Evolutionary conservation across 2,329 filamentous ascomycete species (phyloP), one percentile per base, ranked within the genome.

Genomic region (Trichoderma endophyticum): DNA sequence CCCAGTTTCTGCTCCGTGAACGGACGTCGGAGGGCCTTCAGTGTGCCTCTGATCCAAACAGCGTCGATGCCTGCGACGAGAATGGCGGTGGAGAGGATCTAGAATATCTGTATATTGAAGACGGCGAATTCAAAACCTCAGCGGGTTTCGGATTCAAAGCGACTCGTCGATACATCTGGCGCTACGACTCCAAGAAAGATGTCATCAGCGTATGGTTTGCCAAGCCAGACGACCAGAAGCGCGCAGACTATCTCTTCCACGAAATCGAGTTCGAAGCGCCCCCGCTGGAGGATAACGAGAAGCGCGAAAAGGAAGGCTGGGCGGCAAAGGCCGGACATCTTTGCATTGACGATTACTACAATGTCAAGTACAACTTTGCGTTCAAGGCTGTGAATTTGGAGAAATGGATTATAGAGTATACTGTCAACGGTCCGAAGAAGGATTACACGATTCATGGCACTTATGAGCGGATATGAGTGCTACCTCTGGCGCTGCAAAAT

Each of bases 201-300:
- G 80, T 79, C 32, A 82, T 95, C 26, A 92, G 88, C 73, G 89
- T 92, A 1, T 95, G 92, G 92, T 94, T 94, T 75, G 89, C 89
- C 51, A 89, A 90, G 74, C 84, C 87, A 1, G 88, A 91, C 18
- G 90, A 93, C 74, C 80, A 84, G 18, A 83, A 84, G 70, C 85
- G 85, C 15, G 90, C 90, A 0, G 92, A 94, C 77, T 92, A 94
- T 74, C 82, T 94, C 24, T 95, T 95, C 79, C 92, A 94, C 76
- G 87, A 90, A 74, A 82, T 94, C n/a, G 86, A 91, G 71, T 92
- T 94, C 75, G 72, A 83, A 26, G 74, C 82, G 9, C 82, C 83
- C 0, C 76, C 76, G 1, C 9, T 14, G 8, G 51, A n/a, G 7
- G 73, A 76, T 3, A 73, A 78, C 18, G 21, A 28, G 24, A 43